phyloP scores from a whole-genome alignment of 768 basidiomycete species.

The Fomitopsis serialis region DNA sequence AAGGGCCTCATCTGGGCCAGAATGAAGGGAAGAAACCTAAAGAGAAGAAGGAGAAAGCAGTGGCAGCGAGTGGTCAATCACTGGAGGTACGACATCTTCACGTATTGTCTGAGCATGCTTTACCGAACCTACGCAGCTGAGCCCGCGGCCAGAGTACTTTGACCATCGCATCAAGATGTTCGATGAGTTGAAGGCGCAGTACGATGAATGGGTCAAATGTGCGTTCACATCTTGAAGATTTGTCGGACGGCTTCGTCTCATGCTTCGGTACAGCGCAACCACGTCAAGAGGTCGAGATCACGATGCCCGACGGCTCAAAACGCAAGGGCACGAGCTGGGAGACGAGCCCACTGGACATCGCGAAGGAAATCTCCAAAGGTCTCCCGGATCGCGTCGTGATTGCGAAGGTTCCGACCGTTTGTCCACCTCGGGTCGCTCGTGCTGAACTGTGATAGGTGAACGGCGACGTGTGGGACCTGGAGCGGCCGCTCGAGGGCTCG shows the following conservation, averaged over 20 bases:
- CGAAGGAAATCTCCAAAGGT: slow-evolving; percentile 81
- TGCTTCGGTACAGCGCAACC: slow-evolving; percentile 52
- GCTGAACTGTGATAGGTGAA: slow-evolving; percentile 51
- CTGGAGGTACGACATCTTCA: slow-evolving; percentile 54
- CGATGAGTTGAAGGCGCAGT: slow-evolving; percentile 77
- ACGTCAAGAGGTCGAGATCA: slow-evolving; percentile 77
- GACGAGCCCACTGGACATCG: slow-evolving; percentile 88
- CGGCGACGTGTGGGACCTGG: slow-evolving; percentile 88
- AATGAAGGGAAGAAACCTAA: slow-evolving; percentile 30
- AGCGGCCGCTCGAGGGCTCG: slow-evolving; percentile 85
- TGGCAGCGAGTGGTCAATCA: slow-evolving; percentile 41
- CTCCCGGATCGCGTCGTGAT: slow-evolving; percentile 89
- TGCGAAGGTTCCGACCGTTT: slow-evolving; percentile 60
- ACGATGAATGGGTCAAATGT: slow-evolving; percentile 81
- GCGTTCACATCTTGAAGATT: background rate
- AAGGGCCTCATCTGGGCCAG: slow-evolving; percentile 33
- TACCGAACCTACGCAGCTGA: slow-evolving; percentile 42
- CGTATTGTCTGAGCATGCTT: background rate
- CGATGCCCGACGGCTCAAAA: slow-evolving; percentile 81
- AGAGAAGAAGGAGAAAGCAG: slow-evolving; percentile 33
- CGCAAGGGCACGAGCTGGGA: slow-evolving; percentile 89
- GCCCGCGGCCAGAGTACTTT: slow-evolving; percentile 83
- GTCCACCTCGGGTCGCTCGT: background rate
- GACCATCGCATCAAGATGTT: slow-evolving; percentile 88
- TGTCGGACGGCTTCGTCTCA: background rate